phyloP scores from a whole-genome alignment of 1,284 basidiomycete genomes.

The Ustanciosporium gigantosporum region DNA sequence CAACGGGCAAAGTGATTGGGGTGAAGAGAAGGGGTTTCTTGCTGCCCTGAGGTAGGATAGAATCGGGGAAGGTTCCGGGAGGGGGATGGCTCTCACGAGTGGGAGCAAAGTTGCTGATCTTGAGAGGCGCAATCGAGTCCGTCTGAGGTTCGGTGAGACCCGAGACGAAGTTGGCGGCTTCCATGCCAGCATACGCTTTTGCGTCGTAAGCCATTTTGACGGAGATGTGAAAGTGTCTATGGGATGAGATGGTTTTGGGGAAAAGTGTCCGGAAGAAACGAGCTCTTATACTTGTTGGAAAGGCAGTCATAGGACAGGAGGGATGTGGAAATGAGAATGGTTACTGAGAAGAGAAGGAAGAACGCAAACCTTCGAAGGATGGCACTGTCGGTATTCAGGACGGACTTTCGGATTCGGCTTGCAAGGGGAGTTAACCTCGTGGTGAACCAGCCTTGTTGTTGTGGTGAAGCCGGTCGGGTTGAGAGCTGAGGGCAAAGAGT shows the following conservation, averaged over 20 bases:
- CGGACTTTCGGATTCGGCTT: too few relatives aligned
- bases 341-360: too few relatives aligned
- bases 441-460: too few relatives aligned
- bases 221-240: too few relatives aligned
- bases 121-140: constrained; percentile 22
- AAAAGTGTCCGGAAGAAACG: not conserved
- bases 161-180: constrained; percentile 26
- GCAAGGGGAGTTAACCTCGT: too few relatives aligned
- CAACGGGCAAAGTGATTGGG: constrained; percentile 31
- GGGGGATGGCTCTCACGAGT: constrained; percentile 34
- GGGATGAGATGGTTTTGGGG: too few relatives aligned
- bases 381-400: too few relatives aligned
- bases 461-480: too few relatives aligned
- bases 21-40: constrained; percentile 48
- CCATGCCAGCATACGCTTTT: constrained; percentile 11
- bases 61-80: constrained; percentile 45
- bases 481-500: too few relatives aligned
- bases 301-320: not conserved
- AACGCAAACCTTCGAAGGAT: too few relatives aligned
- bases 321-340: too few relatives aligned
- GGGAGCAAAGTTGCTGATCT: constrained; percentile 29
- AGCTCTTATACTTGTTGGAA: not conserved
- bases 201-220: constrained; percentile 7
- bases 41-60: constrained; percentile 36
- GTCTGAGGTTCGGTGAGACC: constrained; percentile 22